Evolutionary conservation across 768 basidiomycete species (phyloP).

Genomic region (Sporobolomyces pararoseus): DNA sequence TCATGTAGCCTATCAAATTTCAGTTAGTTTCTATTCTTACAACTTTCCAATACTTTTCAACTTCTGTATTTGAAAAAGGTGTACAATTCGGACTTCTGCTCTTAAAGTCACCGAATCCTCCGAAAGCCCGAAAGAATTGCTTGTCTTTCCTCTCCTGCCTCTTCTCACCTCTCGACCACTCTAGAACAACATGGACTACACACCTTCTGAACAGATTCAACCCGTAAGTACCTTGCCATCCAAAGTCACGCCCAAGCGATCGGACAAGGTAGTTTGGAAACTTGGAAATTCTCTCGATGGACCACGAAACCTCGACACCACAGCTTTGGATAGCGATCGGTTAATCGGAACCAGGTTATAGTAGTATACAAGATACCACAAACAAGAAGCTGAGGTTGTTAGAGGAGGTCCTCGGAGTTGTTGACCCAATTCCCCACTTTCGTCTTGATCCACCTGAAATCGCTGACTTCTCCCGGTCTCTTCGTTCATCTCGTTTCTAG

Average conservation of each 20-base stretch:
- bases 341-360: too few relatives aligned
- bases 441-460: slow-evolving; percentile 17
- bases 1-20: background rate
- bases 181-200: slow-evolving; percentile 1
- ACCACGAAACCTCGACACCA: too few relatives aligned
- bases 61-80: too few relatives aligned
- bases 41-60: too few relatives aligned
- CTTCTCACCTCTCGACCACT: background rate
- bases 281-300: background rate
- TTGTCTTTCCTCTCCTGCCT: background rate
- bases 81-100: too few relatives aligned
- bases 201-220: slow-evolving; percentile 3
- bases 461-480: slow-evolving; percentile 24
- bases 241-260: background rate
- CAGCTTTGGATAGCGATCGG: too few relatives aligned
- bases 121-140: background rate
- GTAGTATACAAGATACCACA: too few relatives aligned
- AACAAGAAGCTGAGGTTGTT: too few relatives aligned
- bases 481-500: slow-evolving; percentile 35
- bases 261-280: too few relatives aligned
- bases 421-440: background rate
- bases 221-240: background rate
- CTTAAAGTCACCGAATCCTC: too few relatives aligned
- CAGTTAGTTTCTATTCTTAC: too few relatives aligned
- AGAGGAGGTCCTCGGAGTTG: too few relatives aligned